Evolutionary conservation across 2,329 filamentous ascomycete species (phyloP).

Genomic region (Huntiella abstrusa): DNA sequence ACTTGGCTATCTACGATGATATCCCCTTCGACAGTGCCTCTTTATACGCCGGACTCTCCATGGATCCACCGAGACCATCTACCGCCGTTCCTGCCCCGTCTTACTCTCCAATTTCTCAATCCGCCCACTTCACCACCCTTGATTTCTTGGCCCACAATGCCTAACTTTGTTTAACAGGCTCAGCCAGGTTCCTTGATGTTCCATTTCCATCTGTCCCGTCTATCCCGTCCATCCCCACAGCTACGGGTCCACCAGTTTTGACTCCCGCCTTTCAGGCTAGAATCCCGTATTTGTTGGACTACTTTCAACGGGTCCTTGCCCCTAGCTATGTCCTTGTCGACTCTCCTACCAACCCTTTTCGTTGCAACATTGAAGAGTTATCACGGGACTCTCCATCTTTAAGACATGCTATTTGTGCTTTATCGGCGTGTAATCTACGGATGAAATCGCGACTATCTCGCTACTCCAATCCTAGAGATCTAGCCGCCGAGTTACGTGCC

Average conservation of each 20-base stretch:
- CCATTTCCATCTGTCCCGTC: background rate
- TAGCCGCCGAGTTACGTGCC: constrained; percentile 28
- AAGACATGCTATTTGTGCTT: constrained; percentile 80
- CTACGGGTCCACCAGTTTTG: constrained; percentile 26
- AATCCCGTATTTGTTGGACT: constrained; percentile 77
- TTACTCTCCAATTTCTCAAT: background rate
- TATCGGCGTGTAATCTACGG: constrained; percentile 75
- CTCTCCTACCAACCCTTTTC: constrained; percentile 66
- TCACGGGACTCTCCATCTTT: constrained; percentile 62
- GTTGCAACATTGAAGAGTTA: constrained; percentile 62
- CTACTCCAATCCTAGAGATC: constrained; percentile 35
- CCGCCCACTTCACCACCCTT: background rate
- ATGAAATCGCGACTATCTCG: constrained; percentile 57
- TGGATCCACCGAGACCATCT: too few species aligned
- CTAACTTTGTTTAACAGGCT: background rate
- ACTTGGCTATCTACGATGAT: background rate
- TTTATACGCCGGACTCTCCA: background rate
- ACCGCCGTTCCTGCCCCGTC: background rate
- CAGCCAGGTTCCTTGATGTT: too few species aligned
- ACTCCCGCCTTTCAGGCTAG: constrained; percentile 27
- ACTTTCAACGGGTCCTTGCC: constrained; percentile 84
- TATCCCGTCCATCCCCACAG: background rate
- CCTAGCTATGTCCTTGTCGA: constrained; percentile 86
- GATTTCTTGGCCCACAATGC: background rate
- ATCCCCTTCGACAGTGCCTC: background rate